Percentiles rank a stretch among this genome's conserved stretches.
Conservation (phyloP, 768 basidiomycete genomes). For the Astraeus odoratus region DNA sequence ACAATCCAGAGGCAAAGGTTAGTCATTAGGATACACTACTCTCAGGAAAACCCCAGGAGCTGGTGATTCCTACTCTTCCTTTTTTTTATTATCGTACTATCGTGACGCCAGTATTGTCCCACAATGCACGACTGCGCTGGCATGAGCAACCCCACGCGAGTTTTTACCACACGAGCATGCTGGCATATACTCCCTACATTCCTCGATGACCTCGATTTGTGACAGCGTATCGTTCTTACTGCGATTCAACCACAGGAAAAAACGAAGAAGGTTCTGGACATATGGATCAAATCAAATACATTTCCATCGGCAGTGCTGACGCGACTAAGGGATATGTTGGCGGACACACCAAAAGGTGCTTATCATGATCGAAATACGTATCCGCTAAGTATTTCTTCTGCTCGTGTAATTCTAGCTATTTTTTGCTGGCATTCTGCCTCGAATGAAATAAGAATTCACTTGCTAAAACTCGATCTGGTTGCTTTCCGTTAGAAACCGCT, state of each 20-base stretch:
- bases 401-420: constrained; percentile 63
- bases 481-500: constrained; percentile 52
- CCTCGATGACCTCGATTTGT: constrained; percentile 30
- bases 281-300: constrained; percentile 89
- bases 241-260: constrained; percentile 71
- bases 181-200: constrained; percentile 18
- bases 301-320: constrained; percentile 75
- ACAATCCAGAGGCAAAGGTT: constrained; percentile 77
- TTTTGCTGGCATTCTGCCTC: constrained; percentile 33
- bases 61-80: constrained; percentile 5
- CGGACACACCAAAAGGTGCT: constrained; percentile 79
- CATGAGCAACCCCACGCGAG: constrained; percentile 14
- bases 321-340: constrained; percentile 64
- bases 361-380: constrained; percentile 56
- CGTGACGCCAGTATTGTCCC: constrained; percentile 5
- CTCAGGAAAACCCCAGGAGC: neutral
- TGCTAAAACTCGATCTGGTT: constrained; percentile 50
- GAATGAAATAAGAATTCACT: constrained; percentile 50
- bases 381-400: constrained; percentile 77
- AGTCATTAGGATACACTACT: constrained; percentile 33
- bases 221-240: constrained; percentile 32
- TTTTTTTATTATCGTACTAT: constrained; percentile 7
- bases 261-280: constrained; percentile 93
- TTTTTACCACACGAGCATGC: constrained; percentile 25
- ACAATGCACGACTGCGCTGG: constrained; percentile 4